Evolutionary conservation across 179 eudicot genomes (phyloP), one percentile per base, ranked within the genome.

Genomic region (Drosera spatulata): DNA sequence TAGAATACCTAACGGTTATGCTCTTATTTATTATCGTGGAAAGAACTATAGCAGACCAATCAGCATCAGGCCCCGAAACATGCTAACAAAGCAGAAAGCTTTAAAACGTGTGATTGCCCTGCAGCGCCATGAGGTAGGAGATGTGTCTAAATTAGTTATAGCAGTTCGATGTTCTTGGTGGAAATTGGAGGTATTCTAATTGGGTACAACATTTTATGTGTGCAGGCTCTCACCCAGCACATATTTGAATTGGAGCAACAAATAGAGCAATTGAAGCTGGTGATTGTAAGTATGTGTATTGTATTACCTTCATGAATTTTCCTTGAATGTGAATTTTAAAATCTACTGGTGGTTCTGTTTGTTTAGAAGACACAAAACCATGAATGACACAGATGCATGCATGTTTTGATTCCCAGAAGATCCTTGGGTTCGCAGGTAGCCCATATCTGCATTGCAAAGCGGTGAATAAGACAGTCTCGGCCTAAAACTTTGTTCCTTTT

Each of bases 41-140:
- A 93, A 93, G 83, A 93, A 93, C 71, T 93, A 93, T 71, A 79
- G 79, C 53, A 83, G 99, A 63, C 99, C 99, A 49, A 69, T 93
- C 54, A 82, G 80, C 73, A 50, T 93, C 54, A 86, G 97, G 73
- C 99, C 99, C 42, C 75, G 90, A 68, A 93, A 85, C 76, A 90
- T 93, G 66, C 82, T 91, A 63, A 86, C 93, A 54, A 93, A 93
- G 77, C 86, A 93, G 51, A 86, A 91, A 67, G 99, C 99, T 64
- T 74, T 89, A 64, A 93, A 86, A 70, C 95, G 93, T 39, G 82
- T 93, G 58, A 71, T 82, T 61, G 96, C 93, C 69, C 72, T 89
- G 95, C 99, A 93, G 72, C 87, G 99, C 50, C 87, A 93, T 52
- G 96, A 93, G 87, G 99, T 93, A 55, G 73, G 74, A 54, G 61